Evolutionary conservation across 768 basidiomycete genomes (phyloP).

Genomic region (Suillus ampliporus): DNA sequence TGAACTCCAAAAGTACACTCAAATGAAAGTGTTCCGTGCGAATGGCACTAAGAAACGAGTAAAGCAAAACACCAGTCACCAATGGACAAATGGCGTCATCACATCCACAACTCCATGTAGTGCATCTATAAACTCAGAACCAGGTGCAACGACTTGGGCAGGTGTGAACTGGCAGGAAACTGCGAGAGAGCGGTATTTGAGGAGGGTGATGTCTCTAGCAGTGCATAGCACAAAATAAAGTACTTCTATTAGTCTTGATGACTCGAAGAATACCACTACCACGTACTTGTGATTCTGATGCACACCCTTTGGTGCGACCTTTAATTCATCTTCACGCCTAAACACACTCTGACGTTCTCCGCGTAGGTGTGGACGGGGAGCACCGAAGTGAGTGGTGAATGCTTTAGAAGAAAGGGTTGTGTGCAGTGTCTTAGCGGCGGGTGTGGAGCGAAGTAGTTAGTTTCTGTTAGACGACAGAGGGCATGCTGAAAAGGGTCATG

Average conservation of each 20-base stretch:
- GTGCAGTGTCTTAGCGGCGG: conserved; percentile 54
- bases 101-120: conserved; percentile 59
- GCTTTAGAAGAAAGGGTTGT: conserved; percentile 65
- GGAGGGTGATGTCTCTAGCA: conserved; percentile 75
- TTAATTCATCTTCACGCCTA: conserved; percentile 86
- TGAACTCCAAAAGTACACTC: neutral
- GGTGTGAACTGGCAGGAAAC: conserved; percentile 66
- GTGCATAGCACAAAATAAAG: neutral
- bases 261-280: neutral
- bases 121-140: conserved; percentile 61
- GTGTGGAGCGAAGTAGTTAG: conserved; percentile 65
- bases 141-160: conserved; percentile 64
- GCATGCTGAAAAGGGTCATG: neutral
- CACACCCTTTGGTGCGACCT: conserved; percentile 66
- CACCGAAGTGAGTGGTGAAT: conserved; percentile 82
- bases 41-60: neutral
- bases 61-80: conserved; percentile 50
- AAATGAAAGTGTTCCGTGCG: neutral
- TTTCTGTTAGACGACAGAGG: conserved; percentile 41
- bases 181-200: conserved; percentile 71
- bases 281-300: conserved; percentile 1
- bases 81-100: conserved; percentile 79
- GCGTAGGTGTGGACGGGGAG: conserved; percentile 62
- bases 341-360: conserved; percentile 79
- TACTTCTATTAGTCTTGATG: neutral